phyloP scores from a whole-genome alignment of 1,139 yeast genomes.

The Debaryomycetaceae sp. region DNA sequence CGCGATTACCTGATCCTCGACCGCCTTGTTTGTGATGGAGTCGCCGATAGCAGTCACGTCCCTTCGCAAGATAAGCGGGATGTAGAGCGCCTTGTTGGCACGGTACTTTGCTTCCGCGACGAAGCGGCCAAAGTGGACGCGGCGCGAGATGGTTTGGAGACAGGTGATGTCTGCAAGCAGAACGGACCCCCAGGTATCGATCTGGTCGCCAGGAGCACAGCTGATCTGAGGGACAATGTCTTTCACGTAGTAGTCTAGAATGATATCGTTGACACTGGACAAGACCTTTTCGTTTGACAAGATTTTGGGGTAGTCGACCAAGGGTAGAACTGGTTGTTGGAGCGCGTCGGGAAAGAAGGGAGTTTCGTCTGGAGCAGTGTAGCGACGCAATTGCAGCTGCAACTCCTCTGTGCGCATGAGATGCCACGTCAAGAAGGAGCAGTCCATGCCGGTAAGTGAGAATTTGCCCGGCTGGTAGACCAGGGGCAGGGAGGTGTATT shows the following conservation, averaged over 20 bases:
- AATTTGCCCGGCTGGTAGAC: slow-evolving; percentile 57
- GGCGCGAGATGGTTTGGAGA: slow-evolving; percentile 79
- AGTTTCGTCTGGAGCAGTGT: slow-evolving; percentile 91
- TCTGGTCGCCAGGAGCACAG: slow-evolving; percentile 61
- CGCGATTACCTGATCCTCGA: slow-evolving; percentile 73
- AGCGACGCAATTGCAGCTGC: slow-evolving; percentile 81
- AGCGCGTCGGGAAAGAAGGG: slow-evolving; percentile 75
- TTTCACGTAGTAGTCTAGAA: slow-evolving; percentile 55
- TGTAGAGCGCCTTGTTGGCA: slow-evolving; percentile 53
- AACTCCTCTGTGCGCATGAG: slow-evolving; percentile 63
- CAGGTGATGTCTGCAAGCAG: slow-evolving; percentile 78
- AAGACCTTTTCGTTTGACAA: slow-evolving; percentile 67
- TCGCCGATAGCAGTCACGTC: slow-evolving; percentile 68
- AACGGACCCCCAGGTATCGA: slow-evolving; percentile 82
- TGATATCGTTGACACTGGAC: slow-evolving; percentile 63
- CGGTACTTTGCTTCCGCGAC: slow-evolving; percentile 92
- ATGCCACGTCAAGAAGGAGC: slow-evolving; percentile 83
- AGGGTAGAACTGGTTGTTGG: slow-evolving; percentile 62
- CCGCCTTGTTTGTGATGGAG: slow-evolving; percentile 78
- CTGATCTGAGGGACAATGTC: slow-evolving; percentile 67
- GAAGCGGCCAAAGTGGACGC: slow-evolving; percentile 94
- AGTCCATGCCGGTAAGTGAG: slow-evolving; percentile 57
- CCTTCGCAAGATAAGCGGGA: slow-evolving; percentile 47
- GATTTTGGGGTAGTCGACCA: slow-evolving; percentile 66
- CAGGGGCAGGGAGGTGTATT: slow-evolving; percentile 65